Base-by-base conservation (phyloP, 805 yeast species). In the Candida piceae region DNA sequence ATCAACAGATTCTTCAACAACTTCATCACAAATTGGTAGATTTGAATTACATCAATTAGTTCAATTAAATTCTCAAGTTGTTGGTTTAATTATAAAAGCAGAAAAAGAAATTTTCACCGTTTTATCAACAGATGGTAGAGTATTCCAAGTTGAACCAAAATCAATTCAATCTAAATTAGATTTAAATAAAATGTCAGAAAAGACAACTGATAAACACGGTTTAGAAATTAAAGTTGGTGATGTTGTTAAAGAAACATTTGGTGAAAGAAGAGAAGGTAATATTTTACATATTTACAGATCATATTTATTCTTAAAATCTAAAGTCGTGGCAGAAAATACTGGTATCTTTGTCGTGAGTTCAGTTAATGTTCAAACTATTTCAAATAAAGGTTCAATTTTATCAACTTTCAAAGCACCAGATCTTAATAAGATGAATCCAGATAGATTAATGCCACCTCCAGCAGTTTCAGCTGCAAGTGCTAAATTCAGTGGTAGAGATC, bases 31-130 rank as follows among this genome's bases (percentile, higher is more conserved):
- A 40, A 68, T 78, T 21, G 88, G 89, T 44, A 77, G 80, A 51
- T 93, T 81, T 60, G 93, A 85, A 42, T 69, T 93, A 35, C 94
- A 86, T 54, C 96, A 90, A 57, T 70, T 93, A 41, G 95, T 93
- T 26, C 90, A 87, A 58, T 65, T 93, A 44, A 87, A 84, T 60
- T 82, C 94, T 1, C 83, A 83, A 35, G 74, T 76, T 8, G 95
- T 88, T 19, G 98, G 96, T 48, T 84, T 93, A 53, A 78, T 93
- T 43, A 80, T 89, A 41, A 83, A 81, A 48, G 90, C 95, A 7
- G 97, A 93, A 52, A 84, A 88, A 48, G 95, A 85, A 45, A 70
- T 84, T 12, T 85, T 85, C 56, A 78, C 83, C 22, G 81, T 93
- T 12, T 66, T 93, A 39, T 77, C 85, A 25, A 80, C 88, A 21